Conservation (phyloP, 768 basidiomycete genomes). For the Tricholoma furcatifolium region DNA sequence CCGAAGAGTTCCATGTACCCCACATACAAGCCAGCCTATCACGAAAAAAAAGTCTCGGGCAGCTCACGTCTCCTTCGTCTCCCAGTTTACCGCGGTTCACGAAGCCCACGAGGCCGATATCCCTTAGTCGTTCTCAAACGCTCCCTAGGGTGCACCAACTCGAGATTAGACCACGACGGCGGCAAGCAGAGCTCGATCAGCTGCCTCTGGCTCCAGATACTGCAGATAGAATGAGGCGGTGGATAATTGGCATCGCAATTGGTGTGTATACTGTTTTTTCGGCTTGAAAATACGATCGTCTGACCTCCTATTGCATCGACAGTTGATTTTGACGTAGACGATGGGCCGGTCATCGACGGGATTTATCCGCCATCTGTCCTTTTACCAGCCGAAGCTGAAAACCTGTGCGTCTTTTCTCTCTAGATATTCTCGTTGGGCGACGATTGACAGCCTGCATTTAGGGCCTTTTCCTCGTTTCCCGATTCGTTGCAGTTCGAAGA, state of each 20-base stretch:
- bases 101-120: constrained; percentile 16
- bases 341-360: constrained; percentile 75
- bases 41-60: constrained; percentile 20
- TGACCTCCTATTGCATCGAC: not conserved
- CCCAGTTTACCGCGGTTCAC: constrained; percentile 18
- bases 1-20: constrained; percentile 13
- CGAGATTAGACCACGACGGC: constrained; percentile 26
- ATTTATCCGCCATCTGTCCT: constrained; percentile 69
- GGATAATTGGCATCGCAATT: constrained; percentile 67
- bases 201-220: constrained; percentile 49
- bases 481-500: constrained; percentile 86
- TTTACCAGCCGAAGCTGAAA: constrained; percentile 69
- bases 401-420: constrained; percentile 62
- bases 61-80: constrained; percentile 23
- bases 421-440: not conserved
- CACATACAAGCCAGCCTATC: constrained; percentile 14
- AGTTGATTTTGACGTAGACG: constrained; percentile 90
- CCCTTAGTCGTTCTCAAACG: constrained; percentile 44
- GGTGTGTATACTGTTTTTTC: constrained; percentile 39
- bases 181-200: constrained; percentile 34
- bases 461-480: constrained; percentile 91
- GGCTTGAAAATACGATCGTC: not conserved
- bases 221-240: constrained; percentile 52
- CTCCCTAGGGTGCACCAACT: constrained; percentile 38
- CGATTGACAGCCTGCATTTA: constrained; percentile 28